Base-by-base conservation (phyloP, 164 flowering plant genomes). In the Vitis amurensis region DNA sequence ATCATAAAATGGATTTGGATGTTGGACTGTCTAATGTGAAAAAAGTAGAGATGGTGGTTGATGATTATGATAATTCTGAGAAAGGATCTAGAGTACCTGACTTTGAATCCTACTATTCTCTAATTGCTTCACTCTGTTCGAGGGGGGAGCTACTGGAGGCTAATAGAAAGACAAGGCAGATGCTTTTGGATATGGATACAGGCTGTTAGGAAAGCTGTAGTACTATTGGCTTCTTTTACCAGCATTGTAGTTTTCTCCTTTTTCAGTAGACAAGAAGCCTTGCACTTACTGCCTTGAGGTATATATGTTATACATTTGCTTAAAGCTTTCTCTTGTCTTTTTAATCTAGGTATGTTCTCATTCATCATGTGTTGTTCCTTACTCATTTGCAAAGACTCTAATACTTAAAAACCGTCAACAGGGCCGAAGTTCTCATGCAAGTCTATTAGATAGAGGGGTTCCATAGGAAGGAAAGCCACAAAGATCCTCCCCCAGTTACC, bases 71-170 rank as follows among this genome's bases (percentile, higher is more conserved):
- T 63, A 52, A 52, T 64, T 50, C n/a, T 14, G 59, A 19, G 14
- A 66, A 61, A 73, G 53, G 58, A 27, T 66, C 67, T 68, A 63
- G 64, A 15, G 44, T 61, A n/a, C 31, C 44, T 37, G 77, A 84
- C 69, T 86, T 91, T 61, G 77, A 81, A 76, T 76, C 65, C 73
- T 85, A 64, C 50, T 90, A 88, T 82, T 75, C 86, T 48, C n/a
- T 27, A 55, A 66, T 89, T 68, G 79, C 81, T 55, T 79, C 90
- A 47, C 83, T 85, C 29, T 91, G 91, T 78, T 81, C 82, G 14
- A 79, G 69, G 59, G 94, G 95, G 50, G 84, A 91, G 71, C 50
- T 80, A 49, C 69, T 71, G 51, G 73, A 83, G 50, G 98, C 95
- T 49, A 84, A 79, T 74, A 71, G 56, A 59, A 65, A 88, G 64